These are phyloP conservation scores for Fusarium falciforme DNA, from an alignment of 2,329 filamentous ascomycete species.

Conservation along the genomic window DNA sequence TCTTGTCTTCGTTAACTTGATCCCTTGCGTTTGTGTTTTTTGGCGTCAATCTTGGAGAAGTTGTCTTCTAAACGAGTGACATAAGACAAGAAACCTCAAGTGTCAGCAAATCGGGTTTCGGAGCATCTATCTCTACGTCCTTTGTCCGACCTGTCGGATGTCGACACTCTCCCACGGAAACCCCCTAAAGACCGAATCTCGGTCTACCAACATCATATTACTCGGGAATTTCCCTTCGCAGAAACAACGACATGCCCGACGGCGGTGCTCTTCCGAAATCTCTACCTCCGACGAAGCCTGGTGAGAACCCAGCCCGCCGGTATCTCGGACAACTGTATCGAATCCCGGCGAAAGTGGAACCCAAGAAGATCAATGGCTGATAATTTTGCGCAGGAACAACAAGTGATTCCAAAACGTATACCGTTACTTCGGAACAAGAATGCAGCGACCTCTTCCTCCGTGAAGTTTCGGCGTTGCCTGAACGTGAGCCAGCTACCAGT, in stretches of 20 bases:
- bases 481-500: conserved; percentile 35
- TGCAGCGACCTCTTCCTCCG: conserved; percentile 38
- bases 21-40: not conserved
- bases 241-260: conserved; percentile 7
- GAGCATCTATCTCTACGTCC: conserved; percentile 16
- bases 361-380: not conserved
- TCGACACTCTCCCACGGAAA: not conserved
- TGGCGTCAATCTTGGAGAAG: not conserved
- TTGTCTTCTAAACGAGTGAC: not conserved
- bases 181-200: not conserved
- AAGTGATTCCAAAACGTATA: conserved; percentile 6
- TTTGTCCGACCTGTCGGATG: not conserved
- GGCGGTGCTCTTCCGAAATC: not conserved
- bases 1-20: not conserved
- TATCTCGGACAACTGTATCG: not conserved
- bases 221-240: not conserved
- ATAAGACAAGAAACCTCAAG: not conserved
- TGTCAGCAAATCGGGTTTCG: conserved; percentile 26
- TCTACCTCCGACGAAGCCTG: not conserved
- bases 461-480: conserved; percentile 42
- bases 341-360: not conserved
- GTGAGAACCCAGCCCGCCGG: conserved; percentile 3
- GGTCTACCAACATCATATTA: not conserved
- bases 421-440: conserved; percentile 42
- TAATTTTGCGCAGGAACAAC: not conserved